These are phyloP conservation scores for Leptomonas seymouri DNA, from an alignment of 208 protist species.

Conservation along the genomic window DNA sequence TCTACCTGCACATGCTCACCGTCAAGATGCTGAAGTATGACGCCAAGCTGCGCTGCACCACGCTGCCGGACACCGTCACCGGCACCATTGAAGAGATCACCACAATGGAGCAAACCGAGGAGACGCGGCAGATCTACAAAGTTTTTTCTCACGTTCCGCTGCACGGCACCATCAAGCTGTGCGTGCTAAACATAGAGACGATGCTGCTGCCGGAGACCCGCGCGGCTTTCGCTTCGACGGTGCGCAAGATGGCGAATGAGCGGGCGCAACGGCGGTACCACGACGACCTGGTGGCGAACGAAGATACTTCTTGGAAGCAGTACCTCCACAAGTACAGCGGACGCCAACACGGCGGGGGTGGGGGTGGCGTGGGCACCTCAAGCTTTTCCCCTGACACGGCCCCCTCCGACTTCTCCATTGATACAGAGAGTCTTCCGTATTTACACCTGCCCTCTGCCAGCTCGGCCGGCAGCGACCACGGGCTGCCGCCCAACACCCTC, in stretches of 20 bases:
- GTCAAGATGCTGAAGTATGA: constrained; percentile 85
- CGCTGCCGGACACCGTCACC: constrained; percentile 51
- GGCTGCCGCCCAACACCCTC: constrained; percentile 64
- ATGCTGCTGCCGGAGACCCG: constrained; percentile 68
- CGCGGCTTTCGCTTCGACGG: constrained; percentile 41
- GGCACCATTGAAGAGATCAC: constrained; percentile 67
- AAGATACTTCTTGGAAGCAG: constrained; percentile 72
- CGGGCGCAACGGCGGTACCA: constrained; percentile 32
- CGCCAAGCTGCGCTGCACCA: constrained; percentile 46
- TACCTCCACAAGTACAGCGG: constrained; percentile 63
- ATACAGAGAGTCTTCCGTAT: constrained; percentile 54
- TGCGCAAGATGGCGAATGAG: constrained; percentile 45
- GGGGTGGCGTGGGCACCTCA: constrained; percentile 4
- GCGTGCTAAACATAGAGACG: constrained; percentile 65
- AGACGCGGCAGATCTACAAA: constrained; percentile 73
- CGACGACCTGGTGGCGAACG: constrained; percentile 30
- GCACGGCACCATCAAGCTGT: constrained; percentile 77
- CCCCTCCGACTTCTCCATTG: constrained; percentile 56
- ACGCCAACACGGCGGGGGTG: neutral
- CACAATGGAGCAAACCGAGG: constrained; percentile 71
- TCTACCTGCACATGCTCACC: constrained; percentile 80
- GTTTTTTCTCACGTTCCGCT: constrained; percentile 81
- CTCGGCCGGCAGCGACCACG: constrained; percentile 48
- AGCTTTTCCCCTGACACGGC: constrained; percentile 31
- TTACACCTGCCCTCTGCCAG: constrained; percentile 58